Evolutionary conservation across 306 rosid genomes (phyloP).

Genomic region (Vicia villosa): DNA sequence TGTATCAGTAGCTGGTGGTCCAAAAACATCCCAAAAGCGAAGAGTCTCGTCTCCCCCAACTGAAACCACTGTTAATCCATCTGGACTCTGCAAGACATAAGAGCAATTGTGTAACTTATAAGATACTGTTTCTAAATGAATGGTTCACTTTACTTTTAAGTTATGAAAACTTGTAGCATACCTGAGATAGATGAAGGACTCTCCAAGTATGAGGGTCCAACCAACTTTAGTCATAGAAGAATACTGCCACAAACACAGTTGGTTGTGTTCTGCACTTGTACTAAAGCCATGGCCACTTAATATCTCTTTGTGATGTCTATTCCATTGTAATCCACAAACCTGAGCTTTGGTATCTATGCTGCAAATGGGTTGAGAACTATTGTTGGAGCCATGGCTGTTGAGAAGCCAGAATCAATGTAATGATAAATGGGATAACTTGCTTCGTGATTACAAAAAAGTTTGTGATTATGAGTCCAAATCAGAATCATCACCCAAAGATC

Average conservation of each 20-base stretch:
- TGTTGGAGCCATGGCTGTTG: slow-evolving; percentile 67
- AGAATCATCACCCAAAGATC: too few relatives aligned
- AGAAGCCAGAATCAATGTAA: slow-evolving; percentile 74
- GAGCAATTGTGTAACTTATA: background rate
- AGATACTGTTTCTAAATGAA: slow-evolving; percentile 4
- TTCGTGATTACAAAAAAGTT: too few relatives aligned
- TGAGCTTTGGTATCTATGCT: slow-evolving; percentile 68
- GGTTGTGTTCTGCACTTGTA: slow-evolving; percentile 40
- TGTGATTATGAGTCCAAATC: too few relatives aligned
- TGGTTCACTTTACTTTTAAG: background rate
- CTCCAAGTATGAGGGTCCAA: slow-evolving; percentile 56
- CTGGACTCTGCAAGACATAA: slow-evolving; percentile 63
- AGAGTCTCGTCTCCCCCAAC: slow-evolving; percentile 79
- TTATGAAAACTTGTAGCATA: slow-evolving; percentile 23
- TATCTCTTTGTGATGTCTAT: slow-evolving; percentile 71
- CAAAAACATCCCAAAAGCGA: slow-evolving; percentile 74
- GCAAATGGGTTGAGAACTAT: slow-evolving; percentile 66
- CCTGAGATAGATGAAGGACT: slow-evolving; percentile 76
- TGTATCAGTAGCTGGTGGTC: slow-evolving; percentile 48
- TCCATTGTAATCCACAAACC: slow-evolving; percentile 89
- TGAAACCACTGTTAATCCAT: slow-evolving; percentile 72
- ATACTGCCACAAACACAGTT: slow-evolving; percentile 72
- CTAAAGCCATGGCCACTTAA: slow-evolving; percentile 83
- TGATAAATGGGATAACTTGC: slow-evolving; percentile 76
- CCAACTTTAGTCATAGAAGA: slow-evolving; percentile 71